Evolutionary conservation across 331 rosid genomes (phyloP), one percentile per base, ranked within the genome.

Genomic region (Arachis monticola): DNA sequence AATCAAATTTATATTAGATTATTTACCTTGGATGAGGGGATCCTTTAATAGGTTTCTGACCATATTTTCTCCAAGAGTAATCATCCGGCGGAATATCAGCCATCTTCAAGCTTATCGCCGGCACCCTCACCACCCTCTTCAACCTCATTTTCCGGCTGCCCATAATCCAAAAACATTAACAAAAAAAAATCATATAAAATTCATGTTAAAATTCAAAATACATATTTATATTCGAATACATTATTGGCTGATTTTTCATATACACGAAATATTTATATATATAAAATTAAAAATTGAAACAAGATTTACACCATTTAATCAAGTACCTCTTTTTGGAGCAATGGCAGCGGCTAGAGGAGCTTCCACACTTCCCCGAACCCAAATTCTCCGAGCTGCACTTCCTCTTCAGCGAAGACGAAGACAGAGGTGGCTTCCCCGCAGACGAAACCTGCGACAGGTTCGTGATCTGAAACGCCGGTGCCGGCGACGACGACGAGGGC

Each of bases 31-130:
- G 97, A 80, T 92, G 91, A 56, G 96, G 97, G 50, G 97, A 92
- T 3, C 97, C 97, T 83, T 92, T 92, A 22, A 92, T 92, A n/a
- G 97, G 96, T 79, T 92, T 92, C 66, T 90, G 97, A 0, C 97
- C 97, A 40, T 92, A 92, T 64, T 92, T 92, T 44, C 97, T 86
- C 97, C 97, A 92, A 2, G 97, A 92, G 61, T 88, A 92, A 81
- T 92, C 96, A 64, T 92, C 97, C 0, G 91, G 92, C 72, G 97
- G 97, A 61, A 92, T 92, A 81, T 92, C 97, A 7, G 97, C 84
- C 89, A 90, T 50, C 80, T 90, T 92, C 84, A 90, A 81, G 82
- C 93, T 92, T 77, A 88, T 90, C 1, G 97, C 97, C 0, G 93
- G 86, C 6, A 92, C 89, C 66, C 97, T 86, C 50, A 92, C 89